Conservation (phyloP, 306 rosid genomes). For the Senna tora region DNA sequence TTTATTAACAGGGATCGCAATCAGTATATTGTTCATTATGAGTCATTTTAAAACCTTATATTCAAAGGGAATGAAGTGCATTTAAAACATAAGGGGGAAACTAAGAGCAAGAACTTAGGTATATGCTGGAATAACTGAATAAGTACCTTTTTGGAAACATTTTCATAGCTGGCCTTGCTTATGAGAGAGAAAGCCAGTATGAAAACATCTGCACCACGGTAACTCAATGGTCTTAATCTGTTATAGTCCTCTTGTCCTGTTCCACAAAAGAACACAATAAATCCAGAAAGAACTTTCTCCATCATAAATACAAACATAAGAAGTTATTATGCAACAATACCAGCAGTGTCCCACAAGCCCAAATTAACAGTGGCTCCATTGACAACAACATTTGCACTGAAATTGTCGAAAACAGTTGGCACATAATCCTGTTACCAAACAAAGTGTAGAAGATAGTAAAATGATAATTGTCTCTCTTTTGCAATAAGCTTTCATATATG, state of each 20-base stretch:
- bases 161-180: slow-evolving; percentile 74
- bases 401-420: slow-evolving; percentile 97
- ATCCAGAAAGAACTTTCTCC: slow-evolving; percentile 26
- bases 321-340: slow-evolving; percentile 48
- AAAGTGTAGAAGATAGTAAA: slow-evolving; percentile 36
- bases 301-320: slow-evolving; percentile 4
- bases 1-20: slow-evolving; percentile 17
- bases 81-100: slow-evolving; percentile 9
- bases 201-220: slow-evolving; percentile 77
- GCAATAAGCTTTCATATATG: neutral
- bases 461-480: slow-evolving; percentile 15
- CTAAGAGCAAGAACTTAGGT: neutral
- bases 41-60: neutral
- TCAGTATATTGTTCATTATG: neutral
- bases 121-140: neutral
- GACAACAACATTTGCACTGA: slow-evolving; percentile 98
- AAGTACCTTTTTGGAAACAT: slow-evolving; percentile 71
- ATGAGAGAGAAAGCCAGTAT: slow-evolving; percentile 72
- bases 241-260: slow-evolving; percentile 76
- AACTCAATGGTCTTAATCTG: slow-evolving; percentile 71
- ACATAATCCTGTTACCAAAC: slow-evolving; percentile 82
- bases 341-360: slow-evolving; percentile 99
- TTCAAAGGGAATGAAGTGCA: slow-evolving; percentile 20
- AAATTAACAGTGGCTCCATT: slow-evolving; percentile 94
- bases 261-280: slow-evolving; percentile 48